Conservation (phyloP, 192 early-diverging fungal genomes). For the Umbelopsis ramanniana region DNA sequence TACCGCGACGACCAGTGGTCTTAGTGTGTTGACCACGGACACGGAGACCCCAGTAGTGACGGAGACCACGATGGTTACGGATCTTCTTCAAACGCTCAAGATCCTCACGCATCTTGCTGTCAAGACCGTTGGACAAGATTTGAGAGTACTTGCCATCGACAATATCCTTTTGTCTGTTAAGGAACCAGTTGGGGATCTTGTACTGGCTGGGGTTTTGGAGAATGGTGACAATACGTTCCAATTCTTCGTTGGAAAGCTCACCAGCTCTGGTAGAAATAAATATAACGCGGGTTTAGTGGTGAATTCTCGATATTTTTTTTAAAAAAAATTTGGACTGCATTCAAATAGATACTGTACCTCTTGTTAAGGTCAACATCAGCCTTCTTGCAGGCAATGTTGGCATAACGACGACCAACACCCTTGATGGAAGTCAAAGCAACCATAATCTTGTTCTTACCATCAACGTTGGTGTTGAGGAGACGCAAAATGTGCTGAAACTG, state of each 20-base stretch:
- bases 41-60: conserved; percentile 98
- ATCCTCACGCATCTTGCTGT: conserved; percentile 98
- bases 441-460: conserved; percentile 93
- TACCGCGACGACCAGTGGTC: conserved; percentile 96
- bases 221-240: conserved; percentile 97
- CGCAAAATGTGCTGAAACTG: conserved; percentile 96
- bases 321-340: not conserved
- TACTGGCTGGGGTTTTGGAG: conserved; percentile 99
- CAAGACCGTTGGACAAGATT: conserved; percentile 90
- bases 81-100: conserved; percentile 99
- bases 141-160: conserved; percentile 95
- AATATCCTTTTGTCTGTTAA: conserved; percentile 99
- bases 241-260: conserved; percentile 96
- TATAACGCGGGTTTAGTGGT: not conserved
- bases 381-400: conserved; percentile 99
- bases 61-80: conserved; percentile 98
- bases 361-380: conserved; percentile 97
- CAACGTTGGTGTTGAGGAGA: conserved; percentile 99
- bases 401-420: conserved; percentile 98
- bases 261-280: conserved; percentile 73
- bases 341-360: conserved; percentile 56
- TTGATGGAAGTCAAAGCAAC: conserved; percentile 97
- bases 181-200: conserved; percentile 99
- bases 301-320: not conserved
- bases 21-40: conserved; percentile 99